Percentiles rank a stretch among this genome's conserved stretches.
Evolutionary conservation across 202 grass and related monocot genomes (phyloP).

Genomic region (Zizania palustris): DNA sequence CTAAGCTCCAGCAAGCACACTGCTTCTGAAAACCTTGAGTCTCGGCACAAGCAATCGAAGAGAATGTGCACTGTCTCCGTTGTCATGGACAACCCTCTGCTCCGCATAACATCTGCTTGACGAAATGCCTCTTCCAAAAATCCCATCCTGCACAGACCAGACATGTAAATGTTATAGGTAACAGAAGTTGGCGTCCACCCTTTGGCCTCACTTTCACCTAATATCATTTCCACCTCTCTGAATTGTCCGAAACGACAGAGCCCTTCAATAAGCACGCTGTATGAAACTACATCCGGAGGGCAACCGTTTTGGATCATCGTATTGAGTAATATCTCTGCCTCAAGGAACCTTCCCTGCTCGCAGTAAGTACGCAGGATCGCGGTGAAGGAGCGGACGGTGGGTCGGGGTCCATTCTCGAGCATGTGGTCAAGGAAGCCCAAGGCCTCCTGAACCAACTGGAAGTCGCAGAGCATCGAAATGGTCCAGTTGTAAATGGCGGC

Average conservation of each 20-base stretch:
- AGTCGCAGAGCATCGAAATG: slow-evolving; percentile 58
- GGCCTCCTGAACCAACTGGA: slow-evolving; percentile 55
- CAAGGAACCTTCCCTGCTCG: slow-evolving; percentile 48
- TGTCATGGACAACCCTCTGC: slow-evolving; percentile 48
- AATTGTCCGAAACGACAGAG: slow-evolving; percentile 60
- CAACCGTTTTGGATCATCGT: slow-evolving; percentile 50
- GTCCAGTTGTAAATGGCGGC: slow-evolving; percentile 52
- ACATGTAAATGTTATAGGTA: slow-evolving; percentile 81
- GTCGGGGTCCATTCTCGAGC: slow-evolving; percentile 40
- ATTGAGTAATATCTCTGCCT: slow-evolving; percentile 57
- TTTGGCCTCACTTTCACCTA: slow-evolving; percentile 54
- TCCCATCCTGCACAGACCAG: slow-evolving; percentile 59
- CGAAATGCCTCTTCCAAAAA: slow-evolving; percentile 55
- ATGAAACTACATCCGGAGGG: slow-evolving; percentile 66
- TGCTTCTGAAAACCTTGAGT: slow-evolving; percentile 57
- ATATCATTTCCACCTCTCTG: slow-evolving; percentile 49
- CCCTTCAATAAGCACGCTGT: slow-evolving; percentile 66
- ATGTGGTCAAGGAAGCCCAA: slow-evolving; percentile 63
- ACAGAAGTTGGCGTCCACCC: slow-evolving; percentile 69
- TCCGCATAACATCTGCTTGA: slow-evolving; percentile 52
- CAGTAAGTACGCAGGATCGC: slow-evolving; percentile 61
- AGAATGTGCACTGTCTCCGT: slow-evolving; percentile 62
- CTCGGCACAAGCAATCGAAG: slow-evolving; percentile 69
- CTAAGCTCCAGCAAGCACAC: slow-evolving; percentile 61
- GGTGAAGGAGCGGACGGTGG: slow-evolving; percentile 60